A percentile compares a stretch with the other conserved stretches of the same genome.
Evolutionary conservation across 768 basidiomycete species (phyloP).

Genomic region (Tephrocybe sp.): DNA sequence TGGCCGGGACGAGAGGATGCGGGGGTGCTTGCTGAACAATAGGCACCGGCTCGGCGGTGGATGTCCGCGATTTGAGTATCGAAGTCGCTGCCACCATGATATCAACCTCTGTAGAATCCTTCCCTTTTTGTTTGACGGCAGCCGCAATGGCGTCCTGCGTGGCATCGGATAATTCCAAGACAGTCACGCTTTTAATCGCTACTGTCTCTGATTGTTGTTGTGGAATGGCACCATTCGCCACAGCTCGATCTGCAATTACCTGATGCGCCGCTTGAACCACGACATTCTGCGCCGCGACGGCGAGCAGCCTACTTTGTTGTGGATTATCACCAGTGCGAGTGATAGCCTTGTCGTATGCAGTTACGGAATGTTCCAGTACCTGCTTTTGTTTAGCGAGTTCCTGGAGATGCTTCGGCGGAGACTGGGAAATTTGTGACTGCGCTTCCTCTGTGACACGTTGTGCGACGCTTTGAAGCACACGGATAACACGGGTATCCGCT

Average conservation of each 20-base stretch:
- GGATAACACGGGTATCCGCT: conserved; percentile 71
- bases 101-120: conserved; percentile 73
- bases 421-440: conserved; percentile 59
- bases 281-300: conserved; percentile 76
- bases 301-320: conserved; percentile 54
- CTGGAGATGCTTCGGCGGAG: conserved; percentile 52
- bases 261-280: conserved; percentile 81
- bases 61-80: conserved; percentile 43
- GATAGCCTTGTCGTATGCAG: conserved; percentile 72
- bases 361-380: conserved; percentile 65
- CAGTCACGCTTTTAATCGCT: conserved; percentile 48
- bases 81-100: conserved; percentile 71
- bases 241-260: conserved; percentile 47
- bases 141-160: conserved; percentile 72
- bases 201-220: conserved; percentile 36
- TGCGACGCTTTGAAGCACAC: conserved; percentile 73
- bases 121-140: conserved; percentile 75
- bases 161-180: conserved; percentile 49
- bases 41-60: conserved; percentile 22
- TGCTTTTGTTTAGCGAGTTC: conserved; percentile 80
- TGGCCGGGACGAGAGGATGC: conserved; percentile 19
- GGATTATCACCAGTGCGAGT: conserved; percentile 44
- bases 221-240: conserved; percentile 35
- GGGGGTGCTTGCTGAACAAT: conserved; percentile 18
- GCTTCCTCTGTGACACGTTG: conserved; percentile 75